A percentile compares a stretch with the other conserved stretches of the same genome.
Conservation (phyloP, 2,329 filamentous ascomycete species). For the Colletotrichum sp. region DNA sequence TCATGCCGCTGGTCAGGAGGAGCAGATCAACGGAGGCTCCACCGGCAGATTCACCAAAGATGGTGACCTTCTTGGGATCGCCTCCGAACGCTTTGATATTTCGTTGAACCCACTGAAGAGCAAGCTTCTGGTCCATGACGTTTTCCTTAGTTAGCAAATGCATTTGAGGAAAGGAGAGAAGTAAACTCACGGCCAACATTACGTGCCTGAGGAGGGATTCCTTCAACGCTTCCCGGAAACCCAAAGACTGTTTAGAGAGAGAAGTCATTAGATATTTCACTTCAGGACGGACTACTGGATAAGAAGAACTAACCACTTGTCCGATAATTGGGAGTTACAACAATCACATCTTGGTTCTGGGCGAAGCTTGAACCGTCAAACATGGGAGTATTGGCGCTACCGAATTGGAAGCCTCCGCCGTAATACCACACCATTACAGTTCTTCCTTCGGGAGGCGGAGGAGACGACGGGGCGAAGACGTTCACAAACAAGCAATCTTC, state of each 20-base stretch:
- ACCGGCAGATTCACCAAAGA: neutral
- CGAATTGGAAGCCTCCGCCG: neutral
- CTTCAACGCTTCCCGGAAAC: neutral
- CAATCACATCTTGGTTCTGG: neutral
- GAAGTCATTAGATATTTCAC: neutral
- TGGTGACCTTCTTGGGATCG: conserved; percentile 24
- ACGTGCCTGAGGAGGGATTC: neutral
- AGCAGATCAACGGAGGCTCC: neutral
- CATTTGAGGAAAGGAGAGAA: neutral
- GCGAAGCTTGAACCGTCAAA: neutral
- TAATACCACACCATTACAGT: neutral
- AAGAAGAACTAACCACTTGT: neutral
- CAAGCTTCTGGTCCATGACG: conserved; percentile 32
- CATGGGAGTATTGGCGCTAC: neutral
- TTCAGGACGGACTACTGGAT: neutral
- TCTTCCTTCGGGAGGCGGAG: neutral
- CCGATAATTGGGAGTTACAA: neutral
- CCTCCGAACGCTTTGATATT: conserved; percentile 40
- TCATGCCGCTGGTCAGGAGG: neutral
- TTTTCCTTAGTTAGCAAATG: neutral
- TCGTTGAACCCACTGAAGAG: conserved; percentile 36
- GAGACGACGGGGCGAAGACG: neutral
- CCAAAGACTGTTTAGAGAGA: neutral
- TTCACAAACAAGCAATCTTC: neutral
- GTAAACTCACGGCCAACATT: neutral